A percentile compares a stretch with the other conserved stretches of the same genome.
These are phyloP conservation scores for Urochloa ruziziensis DNA, from an alignment of 176 grass and related monocot species.

Conservation along the genomic window DNA sequence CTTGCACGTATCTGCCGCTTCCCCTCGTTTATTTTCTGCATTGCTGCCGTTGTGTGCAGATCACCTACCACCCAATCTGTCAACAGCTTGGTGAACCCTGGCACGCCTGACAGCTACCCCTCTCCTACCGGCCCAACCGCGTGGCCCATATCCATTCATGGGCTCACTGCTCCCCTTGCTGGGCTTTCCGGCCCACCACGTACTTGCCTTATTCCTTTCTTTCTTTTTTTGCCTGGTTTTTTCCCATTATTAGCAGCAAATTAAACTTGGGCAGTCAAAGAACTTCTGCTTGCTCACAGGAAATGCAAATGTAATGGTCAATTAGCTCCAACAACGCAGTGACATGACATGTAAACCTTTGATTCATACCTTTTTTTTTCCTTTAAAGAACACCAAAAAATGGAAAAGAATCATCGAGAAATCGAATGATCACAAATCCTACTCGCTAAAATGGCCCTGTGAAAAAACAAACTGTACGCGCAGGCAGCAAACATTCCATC, in stretches of 20 bases:
- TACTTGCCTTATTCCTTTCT: too few species aligned
- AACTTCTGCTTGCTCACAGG: neutral
- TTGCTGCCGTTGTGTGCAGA: neutral
- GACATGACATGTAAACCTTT: neutral
- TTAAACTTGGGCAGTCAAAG: neutral
- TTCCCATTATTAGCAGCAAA: too few species aligned
- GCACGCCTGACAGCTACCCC: neutral
- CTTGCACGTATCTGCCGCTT: constrained; percentile 21
- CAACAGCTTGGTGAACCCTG: neutral
- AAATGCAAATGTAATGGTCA: neutral
- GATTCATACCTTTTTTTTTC: neutral
- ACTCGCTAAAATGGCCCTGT: neutral
- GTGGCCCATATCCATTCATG: neutral
- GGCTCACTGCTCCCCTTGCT: neutral
- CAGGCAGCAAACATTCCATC: neutral
- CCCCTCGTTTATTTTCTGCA: too few species aligned
- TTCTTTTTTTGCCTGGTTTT: too few species aligned
- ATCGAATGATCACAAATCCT: neutral
- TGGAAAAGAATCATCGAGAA: neutral
- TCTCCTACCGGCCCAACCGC: neutral
- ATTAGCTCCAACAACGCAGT: neutral
- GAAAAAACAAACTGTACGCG: neutral
- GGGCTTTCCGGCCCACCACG: neutral
- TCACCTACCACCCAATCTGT: neutral
- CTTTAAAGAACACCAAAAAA: constrained; percentile 4